These are phyloP conservation scores for Pleurozium schreberi DNA, from an alignment of 225 moss, liverwort and hornwort genomes.

Conservation along the genomic window DNA sequence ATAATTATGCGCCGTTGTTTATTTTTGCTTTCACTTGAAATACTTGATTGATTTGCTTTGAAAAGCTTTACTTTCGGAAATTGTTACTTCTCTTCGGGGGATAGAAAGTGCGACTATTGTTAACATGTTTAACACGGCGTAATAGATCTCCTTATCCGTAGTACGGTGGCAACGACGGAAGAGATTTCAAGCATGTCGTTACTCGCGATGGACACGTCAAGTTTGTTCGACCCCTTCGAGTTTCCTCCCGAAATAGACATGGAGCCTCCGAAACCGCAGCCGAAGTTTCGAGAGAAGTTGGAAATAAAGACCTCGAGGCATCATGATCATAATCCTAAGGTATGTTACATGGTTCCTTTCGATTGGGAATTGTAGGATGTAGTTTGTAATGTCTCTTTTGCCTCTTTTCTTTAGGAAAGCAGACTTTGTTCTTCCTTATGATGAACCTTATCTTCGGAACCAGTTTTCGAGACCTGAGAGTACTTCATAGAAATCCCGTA, in stretches of 20 bases:
- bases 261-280: constrained; percentile 25
- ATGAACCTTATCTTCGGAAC: neutral
- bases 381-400: neutral
- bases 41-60: neutral
- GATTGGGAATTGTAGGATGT: neutral
- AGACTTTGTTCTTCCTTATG: neutral
- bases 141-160: neutral
- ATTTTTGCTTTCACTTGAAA: neutral
- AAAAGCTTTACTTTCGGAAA: neutral
- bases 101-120: neutral
- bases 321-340: constrained; percentile 33
- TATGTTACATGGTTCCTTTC: neutral
- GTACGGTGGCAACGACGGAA: neutral
- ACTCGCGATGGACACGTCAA: constrained; percentile 51
- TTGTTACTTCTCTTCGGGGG: neutral
- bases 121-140: neutral
- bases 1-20: neutral
- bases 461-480: neutral
- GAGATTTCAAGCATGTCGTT: constrained; percentile 33
- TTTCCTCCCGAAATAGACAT: constrained; percentile 34
- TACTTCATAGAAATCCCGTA: neutral
- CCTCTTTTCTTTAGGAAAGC: neutral
- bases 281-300: constrained; percentile 42
- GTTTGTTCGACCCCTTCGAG: constrained; percentile 51
- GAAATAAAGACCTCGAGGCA: constrained; percentile 36